Conservation (phyloP, 495 filamentous ascomycete genomes). For the Immersiella caudata region DNA sequence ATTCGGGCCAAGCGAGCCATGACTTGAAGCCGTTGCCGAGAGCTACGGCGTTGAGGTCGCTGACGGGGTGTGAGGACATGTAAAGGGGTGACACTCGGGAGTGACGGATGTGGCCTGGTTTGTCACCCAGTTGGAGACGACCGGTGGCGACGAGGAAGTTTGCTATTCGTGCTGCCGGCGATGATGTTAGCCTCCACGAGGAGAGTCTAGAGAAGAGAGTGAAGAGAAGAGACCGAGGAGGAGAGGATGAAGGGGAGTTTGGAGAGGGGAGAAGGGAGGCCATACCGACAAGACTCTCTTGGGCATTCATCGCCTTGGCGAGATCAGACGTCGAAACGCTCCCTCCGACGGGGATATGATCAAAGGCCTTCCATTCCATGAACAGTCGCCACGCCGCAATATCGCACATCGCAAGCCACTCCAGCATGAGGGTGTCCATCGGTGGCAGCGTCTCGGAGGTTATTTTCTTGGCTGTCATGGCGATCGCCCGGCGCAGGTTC, state of each 20-base stretch:
- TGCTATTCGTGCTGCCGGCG: constrained; percentile 25
- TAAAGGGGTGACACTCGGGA: constrained; percentile 33
- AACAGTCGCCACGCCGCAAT: constrained; percentile 33
- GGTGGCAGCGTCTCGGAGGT: constrained; percentile 25
- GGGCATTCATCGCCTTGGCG: constrained; percentile 26
- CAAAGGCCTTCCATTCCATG: constrained; percentile 38
- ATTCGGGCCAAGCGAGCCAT: constrained; percentile 32
- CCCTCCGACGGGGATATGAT: constrained; percentile 34
- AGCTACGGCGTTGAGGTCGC: constrained; percentile 25
- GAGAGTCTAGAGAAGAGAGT: background rate
- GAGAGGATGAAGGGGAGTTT: background rate
- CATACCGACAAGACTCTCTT: constrained; percentile 34
- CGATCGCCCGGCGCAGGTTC: constrained; percentile 21
- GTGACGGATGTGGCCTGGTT: constrained; percentile 27
- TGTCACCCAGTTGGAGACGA: constrained; percentile 20
- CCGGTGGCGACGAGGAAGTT: constrained; percentile 26
- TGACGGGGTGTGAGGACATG: constrained; percentile 20
- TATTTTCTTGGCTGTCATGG: constrained; percentile 27
- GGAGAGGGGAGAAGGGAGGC: background rate
- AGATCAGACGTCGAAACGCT: constrained; percentile 34
- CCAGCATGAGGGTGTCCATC: constrained; percentile 29
- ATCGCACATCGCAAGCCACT: constrained; percentile 32
- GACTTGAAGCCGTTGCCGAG: constrained; percentile 36
- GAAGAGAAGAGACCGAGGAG: too few species aligned
- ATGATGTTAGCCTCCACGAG: background rate